Base-by-base conservation (phyloP, 2,329 filamentous ascomycete species). In the Chaetomium strumarium region DNA sequence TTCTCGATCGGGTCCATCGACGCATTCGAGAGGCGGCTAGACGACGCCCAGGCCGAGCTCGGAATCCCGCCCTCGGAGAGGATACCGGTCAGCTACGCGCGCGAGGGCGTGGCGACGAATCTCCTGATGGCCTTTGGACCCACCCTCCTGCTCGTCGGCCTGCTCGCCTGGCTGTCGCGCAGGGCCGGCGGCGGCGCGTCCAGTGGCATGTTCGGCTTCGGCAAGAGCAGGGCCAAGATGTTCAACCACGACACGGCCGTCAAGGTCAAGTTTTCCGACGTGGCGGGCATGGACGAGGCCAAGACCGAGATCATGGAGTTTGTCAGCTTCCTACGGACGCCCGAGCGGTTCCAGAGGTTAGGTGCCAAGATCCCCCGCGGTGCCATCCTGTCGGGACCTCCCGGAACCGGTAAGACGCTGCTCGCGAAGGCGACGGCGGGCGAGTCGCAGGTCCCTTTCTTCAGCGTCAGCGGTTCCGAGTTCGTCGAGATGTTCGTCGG, bases 401-500 rank as follows among this genome's bases (percentile, higher is more conserved):
- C 93, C 2, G 93, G 93, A 77, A 99, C 93, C 44, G 93, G 93
- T 84, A 99, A 99, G 76, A 99, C 93, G 2, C 75, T 99, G 56
- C 81, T 99, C 42, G 93, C 93, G 58, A 99, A 99, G 75, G 93
- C 93, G 13, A 99, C 93, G 10, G 93, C 93, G 46, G 93, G 93
- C 67, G 93, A 99, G 74, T 96, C 93, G 24, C 86, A 88, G 40
- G 93, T 99, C 31, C 93, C 93, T 0, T 99, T 99, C 79, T 99
- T 91, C 79, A 96, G 89, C 65, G 93, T 99, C 63, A 96, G 90
- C 69, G 93, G 93, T 67, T 99, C 93, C 45, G 93, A 99, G 69
- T 99, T 99, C 67, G 92, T 99, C 31, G 93, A 99, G 73, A 99
- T 99, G 92, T 99, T 99, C 67, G 93, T 99, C 47, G 93, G 93